Conservation (phyloP, 805 yeast genomes). For the Candida peoriensis region DNA sequence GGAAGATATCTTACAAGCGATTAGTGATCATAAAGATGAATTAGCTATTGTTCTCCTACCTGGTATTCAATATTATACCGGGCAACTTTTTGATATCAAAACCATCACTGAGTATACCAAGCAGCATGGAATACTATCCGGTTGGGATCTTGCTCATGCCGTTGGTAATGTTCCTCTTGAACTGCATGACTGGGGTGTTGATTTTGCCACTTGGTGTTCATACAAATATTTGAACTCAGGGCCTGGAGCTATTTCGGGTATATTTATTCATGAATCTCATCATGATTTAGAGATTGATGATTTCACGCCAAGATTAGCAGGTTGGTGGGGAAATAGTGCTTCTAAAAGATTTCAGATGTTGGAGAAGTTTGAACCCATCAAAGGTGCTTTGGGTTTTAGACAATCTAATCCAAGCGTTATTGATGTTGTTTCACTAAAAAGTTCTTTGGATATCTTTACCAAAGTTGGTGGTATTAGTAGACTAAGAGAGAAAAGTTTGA, state of each 20-base stretch:
- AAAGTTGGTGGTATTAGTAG: constrained; percentile 58
- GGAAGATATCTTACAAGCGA: constrained; percentile 51
- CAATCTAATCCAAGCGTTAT: constrained; percentile 89
- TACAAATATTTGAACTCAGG: constrained; percentile 90
- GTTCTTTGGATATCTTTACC: constrained; percentile 58
- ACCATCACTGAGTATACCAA: constrained; percentile 65
- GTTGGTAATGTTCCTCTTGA: constrained; percentile 77
- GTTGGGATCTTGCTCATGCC: constrained; percentile 97
- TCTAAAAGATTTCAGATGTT: constrained; percentile 71
- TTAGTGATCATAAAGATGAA: constrained; percentile 52
- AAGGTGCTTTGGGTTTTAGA: constrained; percentile 83
- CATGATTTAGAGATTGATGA: constrained; percentile 25
- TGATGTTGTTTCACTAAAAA: constrained; percentile 69
- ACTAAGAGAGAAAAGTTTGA: constrained; percentile 51
- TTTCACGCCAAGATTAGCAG: constrained; percentile 70
- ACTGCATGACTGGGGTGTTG: constrained; percentile 86
- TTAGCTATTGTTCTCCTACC: constrained; percentile 76
- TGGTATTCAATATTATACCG: constrained; percentile 90
- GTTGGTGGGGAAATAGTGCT: constrained; percentile 95
- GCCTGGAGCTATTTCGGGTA: constrained; percentile 90
- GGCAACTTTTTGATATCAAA: constrained; percentile 76
- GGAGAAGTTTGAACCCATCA: constrained; percentile 71
- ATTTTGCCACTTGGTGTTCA: constrained; percentile 93
- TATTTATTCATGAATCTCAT: constrained; percentile 60
- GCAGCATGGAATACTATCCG: constrained; percentile 49